Percentiles rank a stretch among this genome's conserved stretches.
These are phyloP conservation scores for Neospora caninum DNA, from an alignment of 169 alveolate species.

Conservation along the genomic window DNA sequence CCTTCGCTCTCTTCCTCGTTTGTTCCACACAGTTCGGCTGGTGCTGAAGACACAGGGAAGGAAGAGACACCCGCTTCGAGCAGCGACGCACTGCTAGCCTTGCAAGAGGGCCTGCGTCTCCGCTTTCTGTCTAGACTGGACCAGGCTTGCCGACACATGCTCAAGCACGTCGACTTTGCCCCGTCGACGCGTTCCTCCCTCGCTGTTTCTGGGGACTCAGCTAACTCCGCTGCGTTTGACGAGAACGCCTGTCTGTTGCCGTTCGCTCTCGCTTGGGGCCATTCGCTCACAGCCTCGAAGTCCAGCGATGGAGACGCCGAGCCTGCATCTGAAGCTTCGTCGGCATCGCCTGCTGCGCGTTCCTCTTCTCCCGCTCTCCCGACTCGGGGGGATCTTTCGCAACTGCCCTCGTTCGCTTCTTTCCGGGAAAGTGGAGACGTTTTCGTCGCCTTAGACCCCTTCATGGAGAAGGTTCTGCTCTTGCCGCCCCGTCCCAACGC, in stretches of 20 bases:
- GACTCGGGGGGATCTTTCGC: too few relatives aligned
- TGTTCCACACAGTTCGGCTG: background rate
- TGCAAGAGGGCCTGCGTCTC: background rate
- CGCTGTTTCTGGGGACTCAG: background rate
- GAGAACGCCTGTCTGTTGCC: background rate
- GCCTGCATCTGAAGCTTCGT: too few relatives aligned
- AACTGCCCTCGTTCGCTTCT: too few relatives aligned
- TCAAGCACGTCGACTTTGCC: background rate
- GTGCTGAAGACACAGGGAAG: too few relatives aligned
- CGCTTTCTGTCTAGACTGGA: background rate
- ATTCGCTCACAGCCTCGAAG: background rate
- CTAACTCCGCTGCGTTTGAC: background rate
- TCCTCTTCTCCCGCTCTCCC: background rate
- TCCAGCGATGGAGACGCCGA: background rate
- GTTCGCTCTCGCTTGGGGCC: background rate
- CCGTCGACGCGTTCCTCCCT: background rate
- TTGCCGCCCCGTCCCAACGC: background rate
- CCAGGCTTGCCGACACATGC: background rate
- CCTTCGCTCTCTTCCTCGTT: background rate
- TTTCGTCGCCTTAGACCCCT: background rate
- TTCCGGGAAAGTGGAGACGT: background rate
- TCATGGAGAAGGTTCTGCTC: background rate
- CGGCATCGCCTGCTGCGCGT: too few relatives aligned
- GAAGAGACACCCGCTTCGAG: background rate
- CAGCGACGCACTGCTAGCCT: background rate